Conservation (phyloP, 305 asterid species). For the Lippia alba region DNA sequence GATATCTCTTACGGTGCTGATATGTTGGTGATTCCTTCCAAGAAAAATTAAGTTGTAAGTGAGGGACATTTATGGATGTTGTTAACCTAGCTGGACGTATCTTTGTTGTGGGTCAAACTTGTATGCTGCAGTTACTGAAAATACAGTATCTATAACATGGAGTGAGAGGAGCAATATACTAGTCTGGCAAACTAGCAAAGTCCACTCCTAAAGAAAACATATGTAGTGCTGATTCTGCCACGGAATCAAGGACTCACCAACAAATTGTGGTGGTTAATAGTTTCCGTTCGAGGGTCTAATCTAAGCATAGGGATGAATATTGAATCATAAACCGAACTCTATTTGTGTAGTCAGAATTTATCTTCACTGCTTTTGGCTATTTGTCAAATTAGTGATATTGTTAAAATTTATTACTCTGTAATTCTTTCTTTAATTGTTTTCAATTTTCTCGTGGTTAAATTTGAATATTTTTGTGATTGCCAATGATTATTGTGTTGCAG, state of each 20-base stretch:
- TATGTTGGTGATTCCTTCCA: neutral
- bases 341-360: constrained; percentile 10
- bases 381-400: constrained; percentile 11
- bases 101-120: constrained; percentile 4
- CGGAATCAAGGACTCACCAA: neutral
- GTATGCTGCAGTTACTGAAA: constrained; percentile 7
- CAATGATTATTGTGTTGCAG: constrained; percentile 52
- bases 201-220: constrained; percentile 3
- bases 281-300: neutral
- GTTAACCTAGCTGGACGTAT: neutral
- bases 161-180: neutral
- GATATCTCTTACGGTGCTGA: neutral
- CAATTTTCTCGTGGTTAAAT: constrained; percentile 1
- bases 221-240: neutral
- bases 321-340: neutral
- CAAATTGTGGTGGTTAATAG: neutral
- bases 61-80: neutral
- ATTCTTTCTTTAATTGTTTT: constrained; percentile 16
- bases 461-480: constrained; percentile 5
- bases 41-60: neutral
- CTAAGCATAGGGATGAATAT: neutral
- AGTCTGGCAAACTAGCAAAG: neutral
- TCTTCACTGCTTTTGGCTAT: constrained; percentile 9
- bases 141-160: neutral
- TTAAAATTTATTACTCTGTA: neutral